Conservation (phyloP, 441 rosid species). For the Adansonia madagascariensis region DNA sequence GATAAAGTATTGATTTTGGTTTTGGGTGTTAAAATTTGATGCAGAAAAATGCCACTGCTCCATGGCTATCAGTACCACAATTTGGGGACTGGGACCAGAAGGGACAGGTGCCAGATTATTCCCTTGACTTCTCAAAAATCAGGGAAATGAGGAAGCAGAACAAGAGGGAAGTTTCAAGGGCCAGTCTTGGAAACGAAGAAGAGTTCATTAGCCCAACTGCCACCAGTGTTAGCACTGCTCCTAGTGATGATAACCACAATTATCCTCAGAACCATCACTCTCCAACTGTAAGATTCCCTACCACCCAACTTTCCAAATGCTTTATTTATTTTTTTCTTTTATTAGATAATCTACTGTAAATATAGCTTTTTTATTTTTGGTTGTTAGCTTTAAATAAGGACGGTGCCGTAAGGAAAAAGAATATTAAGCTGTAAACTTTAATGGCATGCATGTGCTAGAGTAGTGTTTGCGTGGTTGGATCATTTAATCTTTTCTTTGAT, state of each 20-base stretch:
- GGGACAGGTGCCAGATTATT: slow-evolving; percentile 87
- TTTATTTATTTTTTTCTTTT: neutral
- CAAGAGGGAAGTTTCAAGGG: slow-evolving; percentile 86
- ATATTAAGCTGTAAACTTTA: neutral
- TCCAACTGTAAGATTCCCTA: slow-evolving; percentile 63
- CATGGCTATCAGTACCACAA: slow-evolving; percentile 95
- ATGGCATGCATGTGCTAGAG: slow-evolving; percentile 31
- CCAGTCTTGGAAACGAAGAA: slow-evolving; percentile 92
- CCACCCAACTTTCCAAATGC: neutral
- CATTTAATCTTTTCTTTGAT: slow-evolving; percentile 30
- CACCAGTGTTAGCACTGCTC: slow-evolving; percentile 39
- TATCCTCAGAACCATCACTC: slow-evolving; percentile 56
- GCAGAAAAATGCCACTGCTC: slow-evolving; percentile 55
- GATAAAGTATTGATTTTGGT: neutral
- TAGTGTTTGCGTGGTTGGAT: slow-evolving; percentile 28
- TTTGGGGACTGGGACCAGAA: slow-evolving; percentile 98
- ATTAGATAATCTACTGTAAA: slow-evolving; percentile 10
- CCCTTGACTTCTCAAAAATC: slow-evolving; percentile 85
- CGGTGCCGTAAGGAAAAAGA: neutral
- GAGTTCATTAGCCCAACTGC: slow-evolving; percentile 69
- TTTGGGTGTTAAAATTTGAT: neutral
- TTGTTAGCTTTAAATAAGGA: slow-evolving; percentile 17
- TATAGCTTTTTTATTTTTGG: slow-evolving; percentile 3
- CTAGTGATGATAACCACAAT: slow-evolving; percentile 36
- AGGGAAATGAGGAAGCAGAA: slow-evolving; percentile 94